Base-by-base conservation (phyloP, 192 early-diverging fungal genomes). In the Coemansia pectinata region DNA sequence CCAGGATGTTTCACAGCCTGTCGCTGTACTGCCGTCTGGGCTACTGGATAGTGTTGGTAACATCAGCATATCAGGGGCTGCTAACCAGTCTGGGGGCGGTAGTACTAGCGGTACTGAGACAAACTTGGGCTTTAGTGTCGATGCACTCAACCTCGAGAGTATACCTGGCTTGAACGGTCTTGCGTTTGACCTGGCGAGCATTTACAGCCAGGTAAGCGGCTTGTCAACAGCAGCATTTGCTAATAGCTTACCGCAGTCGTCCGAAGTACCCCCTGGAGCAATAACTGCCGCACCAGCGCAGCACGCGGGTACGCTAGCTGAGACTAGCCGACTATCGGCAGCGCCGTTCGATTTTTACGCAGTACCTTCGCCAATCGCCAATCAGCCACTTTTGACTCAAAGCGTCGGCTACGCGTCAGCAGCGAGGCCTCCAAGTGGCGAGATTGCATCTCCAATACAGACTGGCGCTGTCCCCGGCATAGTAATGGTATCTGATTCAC, bases 151-250 rank as follows among this genome's bases (percentile, higher is more conserved):
- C 61, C 61, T 83, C 1, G 76, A 70, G 12, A 71, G 63, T 25
- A 50, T 83, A 5, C 19, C 59, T 17, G 69, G 69, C 11, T 63
- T 82, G 27, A 62, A 57, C 25, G 71, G 77, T 5, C 60, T 79
- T 5, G 73, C 77, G 39, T 83, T 83, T 63, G 81, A 83, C 59
- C 53, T 83, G 59, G 59, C 81, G 5, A 75, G 66, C 33, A 67
- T 83, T 19, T 61, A 78, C 8, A 78, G 66, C 19, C 80, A 83
- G n/a, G 74, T 82, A 33, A 77, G 62, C 66, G 61, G 69, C 52
- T 27, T 65, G 62, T 44, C 62, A 7, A 25, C 52, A 21, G 62
- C 39, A 11, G 61, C 50, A 19, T 36, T 67, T 40, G 9, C 27
- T 1, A 50, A 38, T 23, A 29, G 52, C 52, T 27, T 55, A 4